Conservation (phyloP, 2,329 filamentous ascomycete genomes). For the Calonectria ilicicola region DNA sequence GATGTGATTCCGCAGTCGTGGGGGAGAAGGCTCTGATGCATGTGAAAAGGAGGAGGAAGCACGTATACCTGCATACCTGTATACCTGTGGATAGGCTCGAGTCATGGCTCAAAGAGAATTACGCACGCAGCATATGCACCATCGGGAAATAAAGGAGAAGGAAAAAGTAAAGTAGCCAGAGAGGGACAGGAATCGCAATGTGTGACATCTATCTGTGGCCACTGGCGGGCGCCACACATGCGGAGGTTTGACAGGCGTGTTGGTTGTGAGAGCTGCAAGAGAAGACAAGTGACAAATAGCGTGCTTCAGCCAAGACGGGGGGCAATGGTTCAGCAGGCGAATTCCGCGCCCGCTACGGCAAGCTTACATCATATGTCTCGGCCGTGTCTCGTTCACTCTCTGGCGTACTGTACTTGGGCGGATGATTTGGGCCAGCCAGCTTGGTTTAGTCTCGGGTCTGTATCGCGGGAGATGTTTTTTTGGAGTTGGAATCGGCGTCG, state of each 20-base stretch:
- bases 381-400: neutral
- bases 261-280: neutral
- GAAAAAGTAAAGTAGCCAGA: neutral
- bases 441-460: slow-evolving; percentile 8
- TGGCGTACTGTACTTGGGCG: neutral
- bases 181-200: neutral
- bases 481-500: neutral
- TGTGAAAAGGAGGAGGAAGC: neutral
- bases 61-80: no score
- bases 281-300: neutral
- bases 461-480: neutral
- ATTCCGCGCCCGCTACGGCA: slow-evolving; percentile 1
- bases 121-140: neutral
- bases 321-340: neutral
- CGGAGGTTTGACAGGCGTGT: neutral
- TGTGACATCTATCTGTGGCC: neutral
- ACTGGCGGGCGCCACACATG: neutral
- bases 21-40: neutral
- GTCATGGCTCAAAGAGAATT: neutral
- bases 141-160: neutral
- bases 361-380: slow-evolving; percentile 11
- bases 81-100: neutral
- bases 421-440: neutral
- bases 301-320: neutral
- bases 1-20: neutral